Conservation (phyloP, 2,329 filamentous ascomycete species). For the Ceratocystis diversiconidia region DNA sequence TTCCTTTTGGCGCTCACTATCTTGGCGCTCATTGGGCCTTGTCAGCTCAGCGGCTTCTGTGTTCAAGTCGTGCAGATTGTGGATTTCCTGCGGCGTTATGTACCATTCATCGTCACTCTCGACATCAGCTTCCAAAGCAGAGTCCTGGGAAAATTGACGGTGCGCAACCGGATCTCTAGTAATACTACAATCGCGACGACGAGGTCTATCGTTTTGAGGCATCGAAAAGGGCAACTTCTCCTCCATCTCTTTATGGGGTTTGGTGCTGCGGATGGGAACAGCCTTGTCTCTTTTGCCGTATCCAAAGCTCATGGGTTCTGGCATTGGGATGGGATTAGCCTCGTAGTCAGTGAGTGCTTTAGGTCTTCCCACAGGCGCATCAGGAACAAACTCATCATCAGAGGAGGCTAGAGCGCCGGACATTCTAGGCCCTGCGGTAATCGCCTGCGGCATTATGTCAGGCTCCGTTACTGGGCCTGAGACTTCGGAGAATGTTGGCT, state of each 20-base stretch:
- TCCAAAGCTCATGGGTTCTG: not conserved
- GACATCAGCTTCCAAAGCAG: slow-evolving; percentile 10
- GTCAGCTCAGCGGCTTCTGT: slow-evolving; percentile 36
- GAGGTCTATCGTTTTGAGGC: not conserved
- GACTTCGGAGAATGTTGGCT: slow-evolving; percentile 15
- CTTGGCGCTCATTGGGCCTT: slow-evolving; percentile 26
- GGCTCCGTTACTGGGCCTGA: slow-evolving; percentile 11
- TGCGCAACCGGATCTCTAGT: slow-evolving; percentile 10
- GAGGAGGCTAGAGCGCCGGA: slow-evolving; percentile 2
- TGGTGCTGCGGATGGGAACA: not conserved
- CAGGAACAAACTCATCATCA: slow-evolving; percentile 3
- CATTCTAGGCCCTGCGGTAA: not conserved
- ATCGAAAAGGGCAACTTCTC: not conserved
- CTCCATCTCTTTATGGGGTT: not conserved
- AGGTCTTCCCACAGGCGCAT: not conserved
- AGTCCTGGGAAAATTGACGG: slow-evolving; percentile 20
- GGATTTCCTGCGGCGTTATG: slow-evolving; percentile 29
- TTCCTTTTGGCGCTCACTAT: slow-evolving; percentile 6
- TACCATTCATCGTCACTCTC: slow-evolving; percentile 25
- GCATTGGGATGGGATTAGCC: not conserved
- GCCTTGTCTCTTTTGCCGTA: not conserved
- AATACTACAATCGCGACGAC: not conserved
- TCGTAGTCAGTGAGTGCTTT: slow-evolving; percentile 6
- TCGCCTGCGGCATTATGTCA: not conserved
- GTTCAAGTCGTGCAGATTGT: slow-evolving; percentile 41